Evolutionary conservation across 2,329 filamentous ascomycete genomes (phyloP).

Genomic region (Polytolypa hystricis): DNA sequence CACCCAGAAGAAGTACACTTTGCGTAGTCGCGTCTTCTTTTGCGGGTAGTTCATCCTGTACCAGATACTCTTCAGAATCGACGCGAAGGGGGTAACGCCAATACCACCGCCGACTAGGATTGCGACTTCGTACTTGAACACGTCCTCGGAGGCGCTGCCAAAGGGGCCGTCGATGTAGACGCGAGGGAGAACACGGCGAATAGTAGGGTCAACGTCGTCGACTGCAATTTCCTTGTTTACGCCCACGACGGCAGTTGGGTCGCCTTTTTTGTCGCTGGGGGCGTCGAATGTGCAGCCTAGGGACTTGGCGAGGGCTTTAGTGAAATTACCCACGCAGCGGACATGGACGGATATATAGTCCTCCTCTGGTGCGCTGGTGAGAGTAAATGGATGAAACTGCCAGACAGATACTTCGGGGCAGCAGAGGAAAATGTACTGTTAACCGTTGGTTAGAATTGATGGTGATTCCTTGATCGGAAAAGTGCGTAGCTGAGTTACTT

Average conservation of each 20-base stretch:
- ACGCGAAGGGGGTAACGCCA: conserved; percentile 42
- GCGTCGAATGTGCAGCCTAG: conserved; percentile 67
- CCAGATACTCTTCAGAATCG: conserved; percentile 70
- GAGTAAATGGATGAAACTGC: conserved; percentile 81
- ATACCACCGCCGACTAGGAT: conserved; percentile 42
- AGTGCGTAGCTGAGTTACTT: conserved; percentile 2
- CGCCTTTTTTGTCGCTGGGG: conserved; percentile 32
- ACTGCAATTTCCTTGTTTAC: conserved; percentile 46
- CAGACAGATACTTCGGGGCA: conserved; percentile 76
- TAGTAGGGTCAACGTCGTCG: conserved; percentile 53
- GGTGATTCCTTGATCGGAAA: background rate
- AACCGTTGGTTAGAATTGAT: conserved; percentile 9
- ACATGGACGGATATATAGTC: conserved; percentile 84
- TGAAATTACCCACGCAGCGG: conserved; percentile 74
- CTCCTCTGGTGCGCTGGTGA: conserved; percentile 79
- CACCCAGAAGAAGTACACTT: conserved; percentile 91
- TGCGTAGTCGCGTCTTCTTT: conserved; percentile 60
- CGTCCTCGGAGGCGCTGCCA: conserved; percentile 74
- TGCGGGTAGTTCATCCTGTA: conserved; percentile 84
- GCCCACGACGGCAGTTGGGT: conserved; percentile 55
- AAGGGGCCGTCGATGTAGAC: conserved; percentile 80
- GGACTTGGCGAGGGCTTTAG: conserved; percentile 54
- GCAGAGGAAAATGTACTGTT: conserved; percentile 71
- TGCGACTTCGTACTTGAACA: conserved; percentile 52
- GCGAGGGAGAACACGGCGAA: conserved; percentile 63